Evolutionary conservation across 192 early-diverging fungal genomes (phyloP).

Genomic region (Umbelopsis sp.): DNA sequence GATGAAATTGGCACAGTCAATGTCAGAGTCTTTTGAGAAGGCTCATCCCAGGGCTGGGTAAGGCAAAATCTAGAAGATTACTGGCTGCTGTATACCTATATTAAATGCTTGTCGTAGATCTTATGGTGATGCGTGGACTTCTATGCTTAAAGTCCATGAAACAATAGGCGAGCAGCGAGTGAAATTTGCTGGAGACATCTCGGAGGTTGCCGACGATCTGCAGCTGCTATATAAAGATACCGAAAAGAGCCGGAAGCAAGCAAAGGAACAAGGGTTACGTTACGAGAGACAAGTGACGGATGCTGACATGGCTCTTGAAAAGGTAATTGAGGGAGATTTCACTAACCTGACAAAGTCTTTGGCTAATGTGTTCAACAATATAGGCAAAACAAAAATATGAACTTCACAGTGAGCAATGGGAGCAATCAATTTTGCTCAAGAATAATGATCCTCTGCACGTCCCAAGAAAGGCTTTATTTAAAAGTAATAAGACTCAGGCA

Average conservation of each 20-base stretch:
- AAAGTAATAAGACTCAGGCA: slow-evolving; percentile 55
- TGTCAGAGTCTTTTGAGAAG: slow-evolving; percentile 62
- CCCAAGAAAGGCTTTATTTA: slow-evolving; percentile 53
- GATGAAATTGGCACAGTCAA: slow-evolving; percentile 74
- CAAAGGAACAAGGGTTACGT: slow-evolving; percentile 78
- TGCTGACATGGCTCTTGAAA: slow-evolving; percentile 79
- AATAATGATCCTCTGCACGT: slow-evolving; percentile 41
- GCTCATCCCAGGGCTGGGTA: slow-evolving; percentile 62
- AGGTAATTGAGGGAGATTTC: slow-evolving; percentile 48
- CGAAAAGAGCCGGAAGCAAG: slow-evolving; percentile 78
- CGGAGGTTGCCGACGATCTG: slow-evolving; percentile 83
- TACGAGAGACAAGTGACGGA: slow-evolving; percentile 80
- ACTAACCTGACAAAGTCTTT: too few relatives aligned
- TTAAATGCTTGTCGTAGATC: slow-evolving; percentile 47
- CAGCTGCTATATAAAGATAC: slow-evolving; percentile 73
- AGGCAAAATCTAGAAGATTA: slow-evolving; percentile 1
- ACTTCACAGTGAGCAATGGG: slow-evolving; percentile 81
- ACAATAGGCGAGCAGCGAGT: slow-evolving; percentile 78
- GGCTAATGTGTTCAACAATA: slow-evolving; percentile 1
- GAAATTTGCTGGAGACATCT: slow-evolving; percentile 71
- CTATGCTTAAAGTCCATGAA: slow-evolving; percentile 83
- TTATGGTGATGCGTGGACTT: slow-evolving; percentile 77
- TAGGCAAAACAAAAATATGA: slow-evolving; percentile 83
- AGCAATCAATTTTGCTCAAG: slow-evolving; percentile 67
- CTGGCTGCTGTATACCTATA: background rate